Evolutionary conservation across 23 red algal genomes (phyloP).

Genomic region (Gracilaria domingensis): DNA sequence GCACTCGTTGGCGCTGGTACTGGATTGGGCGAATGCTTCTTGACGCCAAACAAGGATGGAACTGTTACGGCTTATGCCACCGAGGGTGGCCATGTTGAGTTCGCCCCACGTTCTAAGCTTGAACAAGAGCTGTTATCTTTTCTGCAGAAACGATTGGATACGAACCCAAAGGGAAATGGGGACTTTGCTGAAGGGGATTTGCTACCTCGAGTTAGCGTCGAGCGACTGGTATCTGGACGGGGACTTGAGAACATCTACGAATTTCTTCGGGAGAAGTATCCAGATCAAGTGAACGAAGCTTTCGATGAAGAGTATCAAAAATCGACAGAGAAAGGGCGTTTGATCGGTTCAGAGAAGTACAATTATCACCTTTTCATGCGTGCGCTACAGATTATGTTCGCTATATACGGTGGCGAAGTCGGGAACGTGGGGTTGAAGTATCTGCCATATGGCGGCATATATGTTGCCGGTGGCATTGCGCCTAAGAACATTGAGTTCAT

Average conservation of each 20-base stretch:
- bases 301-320: slow-evolving; percentile 77
- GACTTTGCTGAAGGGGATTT: slow-evolving; percentile 7
- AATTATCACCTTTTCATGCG: slow-evolving; percentile 83
- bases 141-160: slow-evolving; percentile 68
- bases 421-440: slow-evolving; percentile 95
- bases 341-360: slow-evolving; percentile 81
- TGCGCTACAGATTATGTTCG: slow-evolving; percentile 89
- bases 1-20: slow-evolving; percentile 95
- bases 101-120: slow-evolving; percentile 87
- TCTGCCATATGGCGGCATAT: slow-evolving; percentile 89
- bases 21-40: slow-evolving; percentile 94
- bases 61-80: slow-evolving; percentile 73
- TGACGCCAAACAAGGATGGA: slow-evolving; percentile 69
- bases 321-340: slow-evolving; percentile 72
- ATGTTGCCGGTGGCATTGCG: slow-evolving; percentile 95
- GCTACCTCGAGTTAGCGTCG: slow-evolving; percentile 89
- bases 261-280: slow-evolving; percentile 81
- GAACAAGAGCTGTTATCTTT: slow-evolving; percentile 82
- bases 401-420: slow-evolving; percentile 84
- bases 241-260: slow-evolving; percentile 97
- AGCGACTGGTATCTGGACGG: slow-evolving; percentile 91
- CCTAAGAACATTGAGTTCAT: slow-evolving; percentile 96
- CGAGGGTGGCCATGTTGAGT: slow-evolving; percentile 99
- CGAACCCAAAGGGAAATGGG: slow-evolving; percentile 11
- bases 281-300: slow-evolving; percentile 71